phyloP scores from a whole-genome alignment of 2,329 filamentous ascomycete genomes.

The Talaromyces sp. region DNA sequence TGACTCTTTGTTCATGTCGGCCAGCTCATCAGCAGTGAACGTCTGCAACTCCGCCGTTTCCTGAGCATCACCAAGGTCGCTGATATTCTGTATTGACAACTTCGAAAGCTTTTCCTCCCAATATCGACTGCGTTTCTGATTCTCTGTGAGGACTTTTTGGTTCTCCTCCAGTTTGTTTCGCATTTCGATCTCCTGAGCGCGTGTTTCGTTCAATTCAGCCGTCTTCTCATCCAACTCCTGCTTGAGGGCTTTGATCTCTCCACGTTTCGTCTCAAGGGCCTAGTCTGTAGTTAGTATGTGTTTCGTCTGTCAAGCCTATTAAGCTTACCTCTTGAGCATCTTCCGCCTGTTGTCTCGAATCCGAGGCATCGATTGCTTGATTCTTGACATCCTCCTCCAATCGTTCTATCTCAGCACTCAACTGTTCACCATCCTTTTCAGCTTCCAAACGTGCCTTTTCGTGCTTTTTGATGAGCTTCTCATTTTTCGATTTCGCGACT shows the following conservation, averaged over 20 bases:
- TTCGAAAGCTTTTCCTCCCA: slow-evolving; percentile 90
- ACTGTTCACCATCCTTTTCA: slow-evolving; percentile 70
- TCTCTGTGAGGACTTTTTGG: slow-evolving; percentile 81
- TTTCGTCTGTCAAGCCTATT: background rate
- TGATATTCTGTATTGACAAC: slow-evolving; percentile 75
- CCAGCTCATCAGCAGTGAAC: slow-evolving; percentile 70
- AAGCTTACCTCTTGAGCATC: slow-evolving; percentile 66
- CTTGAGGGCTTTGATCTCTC: slow-evolving; percentile 76
- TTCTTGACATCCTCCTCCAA: slow-evolving; percentile 74
- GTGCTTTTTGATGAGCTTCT: slow-evolving; percentile 85
- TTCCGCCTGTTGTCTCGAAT: slow-evolving; percentile 69
- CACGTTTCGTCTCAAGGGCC: slow-evolving; percentile 72
- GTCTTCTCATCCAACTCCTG: slow-evolving; percentile 82
- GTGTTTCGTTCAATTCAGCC: slow-evolving; percentile 79
- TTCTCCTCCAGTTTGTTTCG: slow-evolving; percentile 96
- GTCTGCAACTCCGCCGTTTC: slow-evolving; percentile 58
- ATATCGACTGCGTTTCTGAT: slow-evolving; percentile 76
- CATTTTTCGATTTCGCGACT: slow-evolving; percentile 83
- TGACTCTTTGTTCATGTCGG: slow-evolving; percentile 60
- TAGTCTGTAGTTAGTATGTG: slow-evolving; percentile 34
- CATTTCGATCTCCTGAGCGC: slow-evolving; percentile 94
- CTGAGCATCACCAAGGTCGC: slow-evolving; percentile 61
- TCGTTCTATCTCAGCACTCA: slow-evolving; percentile 69
- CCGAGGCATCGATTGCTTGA: slow-evolving; percentile 72
- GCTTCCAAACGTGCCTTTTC: slow-evolving; percentile 79